Conservation (phyloP, 2,329 filamentous ascomycete genomes). For the Penicillium concentricum region DNA sequence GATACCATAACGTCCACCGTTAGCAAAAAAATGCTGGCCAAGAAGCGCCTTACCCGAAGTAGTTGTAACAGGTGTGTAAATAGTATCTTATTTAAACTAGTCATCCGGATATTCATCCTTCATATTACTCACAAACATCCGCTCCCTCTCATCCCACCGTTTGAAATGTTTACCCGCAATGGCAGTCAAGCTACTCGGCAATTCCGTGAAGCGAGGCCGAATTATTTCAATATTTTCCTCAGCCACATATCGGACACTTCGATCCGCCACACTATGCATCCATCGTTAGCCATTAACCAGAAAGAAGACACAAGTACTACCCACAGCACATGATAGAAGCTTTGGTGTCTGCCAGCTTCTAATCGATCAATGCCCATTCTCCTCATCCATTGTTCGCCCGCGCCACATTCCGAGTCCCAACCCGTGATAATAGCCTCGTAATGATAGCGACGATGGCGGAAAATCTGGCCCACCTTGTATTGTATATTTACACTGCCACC, state of each 20-base stretch:
- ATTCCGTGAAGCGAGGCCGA: slow-evolving; percentile 51
- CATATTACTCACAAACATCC: slow-evolving; percentile 79
- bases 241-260: slow-evolving; percentile 70
- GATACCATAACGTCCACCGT: too few species aligned
- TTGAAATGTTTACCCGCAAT: slow-evolving; percentile 86
- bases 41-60: too few species aligned
- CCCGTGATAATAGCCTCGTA: slow-evolving; percentile 82
- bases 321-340: slow-evolving; percentile 86
- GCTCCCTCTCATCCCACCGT: slow-evolving; percentile 67
- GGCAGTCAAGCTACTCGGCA: slow-evolving; percentile 54
- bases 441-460: slow-evolving; percentile 75
- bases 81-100: slow-evolving; percentile 40
- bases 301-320: slow-evolving; percentile 39
- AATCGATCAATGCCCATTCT: slow-evolving; percentile 63
- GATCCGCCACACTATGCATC: slow-evolving; percentile 59
- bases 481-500: slow-evolving; percentile 49
- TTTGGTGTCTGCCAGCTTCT: slow-evolving; percentile 61
- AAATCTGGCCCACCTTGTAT: slow-evolving; percentile 78
- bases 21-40: too few species aligned
- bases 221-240: slow-evolving; percentile 77
- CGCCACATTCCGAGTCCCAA: slow-evolving; percentile 68
- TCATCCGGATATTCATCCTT: slow-evolving; percentile 83
- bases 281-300: slow-evolving; percentile 19
- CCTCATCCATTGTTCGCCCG: slow-evolving; percentile 62
- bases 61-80: too few species aligned